Evolutionary conservation across 2,329 filamentous ascomycete species (phyloP).

Genomic region (Pseudogymnoascus sp.): DNA sequence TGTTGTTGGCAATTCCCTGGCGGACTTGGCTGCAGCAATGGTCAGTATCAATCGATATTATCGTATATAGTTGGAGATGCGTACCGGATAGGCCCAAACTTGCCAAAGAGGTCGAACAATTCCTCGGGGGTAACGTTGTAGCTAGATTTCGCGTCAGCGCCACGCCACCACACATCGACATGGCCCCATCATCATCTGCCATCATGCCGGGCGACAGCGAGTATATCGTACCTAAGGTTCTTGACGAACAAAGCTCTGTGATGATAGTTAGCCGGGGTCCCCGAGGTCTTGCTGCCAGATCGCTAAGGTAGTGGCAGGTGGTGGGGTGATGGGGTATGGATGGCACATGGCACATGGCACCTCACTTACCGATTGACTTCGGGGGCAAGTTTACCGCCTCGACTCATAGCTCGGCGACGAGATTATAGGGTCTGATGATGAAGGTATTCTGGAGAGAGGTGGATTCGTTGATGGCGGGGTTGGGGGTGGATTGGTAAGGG

Average conservation of each 20-base stretch:
- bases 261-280: slow-evolving; percentile 4
- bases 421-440: slow-evolving; percentile 4
- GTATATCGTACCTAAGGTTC: slow-evolving; percentile 76
- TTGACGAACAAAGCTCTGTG: slow-evolving; percentile 97
- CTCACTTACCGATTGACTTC: slow-evolving; percentile 90
- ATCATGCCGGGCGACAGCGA: slow-evolving; percentile 37
- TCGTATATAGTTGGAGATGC: slow-evolving; percentile 22
- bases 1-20: slow-evolving; percentile 93
- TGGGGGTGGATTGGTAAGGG: background rate
- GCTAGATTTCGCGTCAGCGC: slow-evolving; percentile 41
- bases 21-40: slow-evolving; percentile 71
- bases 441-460: background rate
- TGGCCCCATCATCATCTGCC: slow-evolving; percentile 46
- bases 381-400: slow-evolving; percentile 92
- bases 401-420: slow-evolving; percentile 73
- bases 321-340: slow-evolving; percentile 12
- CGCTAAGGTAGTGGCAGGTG: background rate
- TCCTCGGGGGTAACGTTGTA: slow-evolving; percentile 98
- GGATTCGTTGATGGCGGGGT: slow-evolving; percentile 3
- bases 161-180: slow-evolving; percentile 52
- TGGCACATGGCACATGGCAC: slow-evolving; percentile 17
- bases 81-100: slow-evolving; percentile 91
- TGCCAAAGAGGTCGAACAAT: slow-evolving; percentile 96
- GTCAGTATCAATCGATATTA: slow-evolving; percentile 19
- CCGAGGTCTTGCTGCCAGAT: background rate